These are phyloP conservation scores for Ilex paraguariensis DNA, from an alignment of 305 asterid species.

Conservation along the genomic window DNA sequence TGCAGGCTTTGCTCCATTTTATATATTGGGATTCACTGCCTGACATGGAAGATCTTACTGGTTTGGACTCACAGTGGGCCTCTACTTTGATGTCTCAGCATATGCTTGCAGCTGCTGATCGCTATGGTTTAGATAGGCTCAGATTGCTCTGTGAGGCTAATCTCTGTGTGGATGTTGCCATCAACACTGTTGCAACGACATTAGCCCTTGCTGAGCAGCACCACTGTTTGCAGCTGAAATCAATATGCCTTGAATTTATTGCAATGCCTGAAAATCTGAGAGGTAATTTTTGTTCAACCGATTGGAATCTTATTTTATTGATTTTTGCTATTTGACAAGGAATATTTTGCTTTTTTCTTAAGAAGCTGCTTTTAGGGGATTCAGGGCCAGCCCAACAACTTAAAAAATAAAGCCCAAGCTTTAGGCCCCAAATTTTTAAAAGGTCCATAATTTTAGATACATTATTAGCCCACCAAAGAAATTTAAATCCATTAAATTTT, in stretches of 20 bases:
- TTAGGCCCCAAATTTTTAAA: too few relatives aligned
- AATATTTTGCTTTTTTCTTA: neutral
- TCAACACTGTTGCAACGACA: constrained; percentile 93
- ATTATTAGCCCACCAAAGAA: too few relatives aligned
- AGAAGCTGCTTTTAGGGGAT: neutral
- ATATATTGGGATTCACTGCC: constrained; percentile 81
- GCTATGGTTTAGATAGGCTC: constrained; percentile 85
- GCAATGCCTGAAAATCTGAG: constrained; percentile 84
- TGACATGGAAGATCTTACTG: constrained; percentile 84
- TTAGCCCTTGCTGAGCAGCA: constrained; percentile 94
- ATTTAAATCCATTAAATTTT: too few relatives aligned
- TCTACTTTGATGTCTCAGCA: constrained; percentile 91
- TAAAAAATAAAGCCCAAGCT: too few relatives aligned
- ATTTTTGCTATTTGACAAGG: neutral
- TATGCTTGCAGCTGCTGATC: constrained; percentile 94
- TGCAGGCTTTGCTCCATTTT: constrained; percentile 85
- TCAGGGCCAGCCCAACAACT: too few relatives aligned
- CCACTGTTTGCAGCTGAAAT: constrained; percentile 84
- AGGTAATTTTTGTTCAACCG: constrained; percentile 38
- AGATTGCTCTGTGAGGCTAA: constrained; percentile 76
- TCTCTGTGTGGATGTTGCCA: constrained; percentile 82
- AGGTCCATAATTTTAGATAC: too few relatives aligned
- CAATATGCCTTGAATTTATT: constrained; percentile 80
- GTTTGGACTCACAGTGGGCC: constrained; percentile 76
- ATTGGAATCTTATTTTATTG: neutral